Evolutionary conservation across 1,139 yeast species (phyloP), one percentile per base, ranked within the genome.

Genomic region (Diutina ranongensis): DNA sequence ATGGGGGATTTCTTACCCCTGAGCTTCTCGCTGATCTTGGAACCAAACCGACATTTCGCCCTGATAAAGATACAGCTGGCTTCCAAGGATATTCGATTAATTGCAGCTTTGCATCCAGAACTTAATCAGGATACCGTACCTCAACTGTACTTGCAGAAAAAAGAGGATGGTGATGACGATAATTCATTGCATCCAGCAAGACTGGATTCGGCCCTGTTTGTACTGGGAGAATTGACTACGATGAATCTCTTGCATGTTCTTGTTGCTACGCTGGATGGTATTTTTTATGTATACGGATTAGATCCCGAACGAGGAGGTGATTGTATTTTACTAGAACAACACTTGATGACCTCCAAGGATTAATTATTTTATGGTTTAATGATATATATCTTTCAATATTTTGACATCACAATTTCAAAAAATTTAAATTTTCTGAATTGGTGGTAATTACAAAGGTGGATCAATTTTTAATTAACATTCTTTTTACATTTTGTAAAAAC

Each of bases 301-400:
- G 95, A 89, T 57, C 82, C 94, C 0, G 94, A 82, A 51, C 66
- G 92, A 48, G 97, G 97, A 2, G 97, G 97, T 4, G 97, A 92
- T 57, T 89, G 98, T 62, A 79, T 83, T 38, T 65, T 87, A 47
- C 65, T 86, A 45, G 78, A 80, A 51, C 95, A 85, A 58, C 80
- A 78, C 58, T 74, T 83, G 22, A 58, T 70, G 45, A 55, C 67
- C 35, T 71, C 65, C 40, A 61, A 55, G 38, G 32, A 42, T 18
- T 15, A 19, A 9, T 13, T 8, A 27, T 12, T 8, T 27, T 8
- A 27, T 27, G 12, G 31, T 27, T n/a, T n/a, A n/a, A n/a, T n/a
- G n/a, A n/a, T n/a, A n/a, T n/a, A n/a, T n/a, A n/a, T n/a, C n/a
- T n/a, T n/a, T n/a, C n/a, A n/a, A n/a, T n/a, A n/a, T n/a, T n/a